Evolutionary conservation across 2,329 filamentous ascomycete genomes (phyloP), one percentile per base, ranked within the genome.

Genomic region (Exophiala sideris): DNA sequence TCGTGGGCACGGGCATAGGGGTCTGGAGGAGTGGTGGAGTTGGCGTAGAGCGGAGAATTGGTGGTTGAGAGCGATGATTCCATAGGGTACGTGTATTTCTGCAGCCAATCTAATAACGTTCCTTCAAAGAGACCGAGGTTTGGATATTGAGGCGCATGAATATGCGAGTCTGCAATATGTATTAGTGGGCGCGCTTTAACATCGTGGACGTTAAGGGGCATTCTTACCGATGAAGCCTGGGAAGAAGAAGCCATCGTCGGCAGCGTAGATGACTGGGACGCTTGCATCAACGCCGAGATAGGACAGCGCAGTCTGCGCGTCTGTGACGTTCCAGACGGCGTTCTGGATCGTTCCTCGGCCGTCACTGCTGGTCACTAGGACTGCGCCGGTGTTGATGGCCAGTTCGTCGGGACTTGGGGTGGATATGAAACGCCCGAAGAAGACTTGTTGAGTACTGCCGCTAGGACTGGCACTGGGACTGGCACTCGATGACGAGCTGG

Each of bases 91-190:
- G 94, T 99, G 75, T 99, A 97, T 9, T 79, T 92, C 65, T 91
- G 81, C 4, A 99, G 79, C 94, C 94, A 99, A 72, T 92, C 87
- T 11, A 99, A 81, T 34, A 99, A 84, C 0, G 91, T 96, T 61
- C 91, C 92, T 66, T 92, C 94, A 68, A 97, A 97, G 59, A 99
- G 86, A 55, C 94, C 94, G 1, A 85, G 83, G 67, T 99, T 99
- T 53, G 92, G 90, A 65, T 96, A 96, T 73, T 99, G 94, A 0
- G 91, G 83, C 5, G 94, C 94, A 69, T 99, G 94, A 54, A 96
- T 88, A 69, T 99, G 94, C 2, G 46, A 45, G 20, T 39, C 44
- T 41, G 16, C 6, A 56, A 18, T 7, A 11, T 6, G 10, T 33
- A 12, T 48, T 48, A 39, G 14, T 18, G 21, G 11, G 11, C 29